phyloP scores from a whole-genome alignment of 768 basidiomycete genomes.

The Albatrellus ellisii region DNA sequence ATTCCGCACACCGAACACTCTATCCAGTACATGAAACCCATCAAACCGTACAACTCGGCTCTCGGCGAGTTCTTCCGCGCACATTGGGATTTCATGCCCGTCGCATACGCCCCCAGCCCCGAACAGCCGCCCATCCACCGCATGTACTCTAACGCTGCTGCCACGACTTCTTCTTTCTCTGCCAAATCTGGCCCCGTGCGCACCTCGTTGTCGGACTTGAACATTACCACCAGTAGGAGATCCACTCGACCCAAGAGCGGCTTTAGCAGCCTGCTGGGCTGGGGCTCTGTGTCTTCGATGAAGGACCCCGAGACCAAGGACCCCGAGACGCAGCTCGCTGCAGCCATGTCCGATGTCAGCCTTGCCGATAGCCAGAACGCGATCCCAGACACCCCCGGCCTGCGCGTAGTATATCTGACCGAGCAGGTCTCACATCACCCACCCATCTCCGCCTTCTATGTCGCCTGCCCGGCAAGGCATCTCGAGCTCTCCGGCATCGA shows the following conservation, averaged over 20 bases:
- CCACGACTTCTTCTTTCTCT: slow-evolving; percentile 15
- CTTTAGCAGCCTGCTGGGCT: slow-evolving; percentile 37
- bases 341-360: slow-evolving; percentile 48
- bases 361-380: slow-evolving; percentile 23
- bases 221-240: slow-evolving; percentile 37
- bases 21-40: slow-evolving; percentile 72
- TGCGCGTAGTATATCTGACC: slow-evolving; percentile 71
- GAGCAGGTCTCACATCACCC: slow-evolving; percentile 98
- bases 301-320: slow-evolving; percentile 45
- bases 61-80: slow-evolving; percentile 83
- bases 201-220: slow-evolving; percentile 34
- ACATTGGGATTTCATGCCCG: slow-evolving; percentile 72
- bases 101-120: slow-evolving; percentile 35
- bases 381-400: slow-evolving; percentile 18
- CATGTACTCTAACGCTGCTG: slow-evolving; percentile 22
- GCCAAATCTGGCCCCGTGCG: slow-evolving; percentile 13
- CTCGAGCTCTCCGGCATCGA: slow-evolving; percentile 73
- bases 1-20: slow-evolving; percentile 1
- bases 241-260: slow-evolving; percentile 45
- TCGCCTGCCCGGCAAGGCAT: slow-evolving; percentile 57
- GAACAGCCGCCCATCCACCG: slow-evolving; percentile 32
- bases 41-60: slow-evolving; percentile 87
- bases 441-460: slow-evolving; percentile 80
- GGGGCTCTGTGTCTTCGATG: slow-evolving; percentile 33
- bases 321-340: slow-evolving; percentile 32